Conservation (phyloP, 768 basidiomycete genomes). For the Termitomyces bulborhizus region DNA sequence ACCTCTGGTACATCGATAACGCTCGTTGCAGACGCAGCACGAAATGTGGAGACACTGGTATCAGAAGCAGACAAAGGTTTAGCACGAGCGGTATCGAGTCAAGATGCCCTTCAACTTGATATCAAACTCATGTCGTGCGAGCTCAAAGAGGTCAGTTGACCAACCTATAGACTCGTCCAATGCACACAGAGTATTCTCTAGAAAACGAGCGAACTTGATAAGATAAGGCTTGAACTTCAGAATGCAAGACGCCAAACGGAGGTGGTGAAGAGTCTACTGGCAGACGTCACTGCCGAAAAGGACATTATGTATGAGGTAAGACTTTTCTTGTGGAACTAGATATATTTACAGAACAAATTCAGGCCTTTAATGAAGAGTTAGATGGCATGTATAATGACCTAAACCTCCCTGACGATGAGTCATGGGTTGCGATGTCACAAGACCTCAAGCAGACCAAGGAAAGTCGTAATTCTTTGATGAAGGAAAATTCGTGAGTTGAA, state of each 20-base stretch:
- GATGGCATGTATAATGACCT: constrained; percentile 87
- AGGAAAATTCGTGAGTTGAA: constrained; percentile 72
- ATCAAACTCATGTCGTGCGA: constrained; percentile 43
- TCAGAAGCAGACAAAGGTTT: constrained; percentile 56
- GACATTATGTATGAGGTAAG: constrained; percentile 88
- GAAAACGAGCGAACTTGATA: constrained; percentile 62
- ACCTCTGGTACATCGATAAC: constrained; percentile 9
- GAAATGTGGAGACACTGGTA: constrained; percentile 46
- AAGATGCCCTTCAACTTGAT: constrained; percentile 49
- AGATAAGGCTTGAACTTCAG: constrained; percentile 56
- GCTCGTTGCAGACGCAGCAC: constrained; percentile 30
- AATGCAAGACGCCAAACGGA: constrained; percentile 70
- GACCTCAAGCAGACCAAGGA: constrained; percentile 76
- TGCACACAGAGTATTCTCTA: constrained; percentile 17
- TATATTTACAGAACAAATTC: constrained; percentile 4
- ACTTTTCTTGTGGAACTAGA: neutral
- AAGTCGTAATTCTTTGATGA: constrained; percentile 60
- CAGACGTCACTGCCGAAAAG: constrained; percentile 79
- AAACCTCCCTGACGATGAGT: constrained; percentile 76
- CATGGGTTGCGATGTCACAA: constrained; percentile 69
- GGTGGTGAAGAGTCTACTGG: constrained; percentile 69
- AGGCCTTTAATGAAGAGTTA: constrained; percentile 95
- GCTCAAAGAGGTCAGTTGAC: constrained; percentile 49
- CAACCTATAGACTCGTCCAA: neutral
- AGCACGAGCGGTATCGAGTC: constrained; percentile 40